Evolutionary conservation across 2,329 filamentous ascomycete genomes (phyloP).

Genomic region (Orbilia oligospora): DNA sequence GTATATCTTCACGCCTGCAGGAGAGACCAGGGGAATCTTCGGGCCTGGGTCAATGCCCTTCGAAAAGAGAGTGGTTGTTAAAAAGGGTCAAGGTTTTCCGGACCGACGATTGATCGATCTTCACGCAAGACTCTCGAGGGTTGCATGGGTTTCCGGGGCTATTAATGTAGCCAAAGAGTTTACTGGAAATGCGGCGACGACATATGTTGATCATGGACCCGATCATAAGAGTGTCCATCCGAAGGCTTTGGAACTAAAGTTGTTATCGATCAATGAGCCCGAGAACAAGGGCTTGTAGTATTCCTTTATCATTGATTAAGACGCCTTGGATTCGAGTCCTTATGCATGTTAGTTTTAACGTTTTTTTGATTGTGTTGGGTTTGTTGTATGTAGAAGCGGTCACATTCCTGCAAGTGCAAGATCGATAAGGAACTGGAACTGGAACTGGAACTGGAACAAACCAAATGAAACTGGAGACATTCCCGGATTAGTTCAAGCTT

Average conservation of each 20-base stretch:
- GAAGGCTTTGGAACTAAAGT: neutral
- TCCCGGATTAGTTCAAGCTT: conserved; percentile 30
- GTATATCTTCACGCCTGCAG: neutral
- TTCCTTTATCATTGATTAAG: too few species aligned
- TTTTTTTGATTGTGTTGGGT: neutral
- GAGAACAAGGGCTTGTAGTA: neutral
- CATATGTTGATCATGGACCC: neutral
- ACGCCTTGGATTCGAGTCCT: too few species aligned
- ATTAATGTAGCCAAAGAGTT: neutral
- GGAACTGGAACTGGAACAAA: too few species aligned
- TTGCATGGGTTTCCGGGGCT: neutral
- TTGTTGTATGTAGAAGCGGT: conserved; percentile 7
- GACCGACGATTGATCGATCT: neutral
- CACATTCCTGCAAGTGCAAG: conserved; percentile 8
- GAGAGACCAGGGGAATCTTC: neutral
- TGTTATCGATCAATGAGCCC: neutral
- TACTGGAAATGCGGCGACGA: neutral
- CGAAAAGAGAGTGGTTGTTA: neutral
- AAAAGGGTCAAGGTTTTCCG: neutral
- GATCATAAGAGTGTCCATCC: neutral
- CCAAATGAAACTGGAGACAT: conserved; percentile 9
- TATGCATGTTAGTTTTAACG: too few species aligned
- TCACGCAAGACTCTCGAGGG: conserved; percentile 1
- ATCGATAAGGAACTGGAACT: neutral
- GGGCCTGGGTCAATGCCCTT: neutral